These are phyloP conservation scores for Ophiobolus disseminans DNA, from an alignment of 2,329 filamentous ascomycete genomes.

Conservation along the genomic window DNA sequence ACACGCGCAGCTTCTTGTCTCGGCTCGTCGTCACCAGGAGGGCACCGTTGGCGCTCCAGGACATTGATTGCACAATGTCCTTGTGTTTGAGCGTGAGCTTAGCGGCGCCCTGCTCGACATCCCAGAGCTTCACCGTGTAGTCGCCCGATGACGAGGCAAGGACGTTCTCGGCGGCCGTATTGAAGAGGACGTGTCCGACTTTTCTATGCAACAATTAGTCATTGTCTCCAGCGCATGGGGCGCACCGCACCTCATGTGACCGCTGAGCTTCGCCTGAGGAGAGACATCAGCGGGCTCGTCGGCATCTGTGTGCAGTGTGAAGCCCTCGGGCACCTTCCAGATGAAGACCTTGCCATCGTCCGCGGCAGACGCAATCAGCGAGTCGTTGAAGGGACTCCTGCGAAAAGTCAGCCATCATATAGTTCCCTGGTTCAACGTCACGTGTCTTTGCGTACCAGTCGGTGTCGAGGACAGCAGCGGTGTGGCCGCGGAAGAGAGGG, in stretches of 20 bases:
- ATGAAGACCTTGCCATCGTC: slow-evolving; percentile 98
- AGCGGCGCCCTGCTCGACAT: slow-evolving; percentile 78
- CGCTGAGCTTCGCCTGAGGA: slow-evolving; percentile 80
- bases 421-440: neutral
- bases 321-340: slow-evolving; percentile 91
- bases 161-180: slow-evolving; percentile 93
- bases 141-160: slow-evolving; percentile 95
- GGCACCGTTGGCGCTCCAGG: slow-evolving; percentile 90
- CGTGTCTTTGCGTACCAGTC: slow-evolving; percentile 72
- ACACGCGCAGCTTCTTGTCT: slow-evolving; percentile 97
- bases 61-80: slow-evolving; percentile 93
- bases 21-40: slow-evolving; percentile 90
- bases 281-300: slow-evolving; percentile 84
- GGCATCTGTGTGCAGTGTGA: slow-evolving; percentile 81
- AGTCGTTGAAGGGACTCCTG: slow-evolving; percentile 97
- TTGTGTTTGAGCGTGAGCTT: slow-evolving; percentile 81
- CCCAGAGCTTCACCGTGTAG: slow-evolving; percentile 95
- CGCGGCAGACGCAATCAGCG: slow-evolving; percentile 87
- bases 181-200: slow-evolving; percentile 97
- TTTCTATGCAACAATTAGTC: slow-evolving; percentile 67
- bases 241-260: slow-evolving; percentile 76
- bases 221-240: neutral
- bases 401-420: slow-evolving; percentile 28
- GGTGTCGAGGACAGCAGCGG: slow-evolving; percentile 92
- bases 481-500: slow-evolving; percentile 95